A percentile compares a stretch with the other conserved stretches of the same genome.
These are phyloP conservation scores for Apiospora malaysiana DNA, from an alignment of 2,329 filamentous ascomycete species.

Conservation along the genomic window DNA sequence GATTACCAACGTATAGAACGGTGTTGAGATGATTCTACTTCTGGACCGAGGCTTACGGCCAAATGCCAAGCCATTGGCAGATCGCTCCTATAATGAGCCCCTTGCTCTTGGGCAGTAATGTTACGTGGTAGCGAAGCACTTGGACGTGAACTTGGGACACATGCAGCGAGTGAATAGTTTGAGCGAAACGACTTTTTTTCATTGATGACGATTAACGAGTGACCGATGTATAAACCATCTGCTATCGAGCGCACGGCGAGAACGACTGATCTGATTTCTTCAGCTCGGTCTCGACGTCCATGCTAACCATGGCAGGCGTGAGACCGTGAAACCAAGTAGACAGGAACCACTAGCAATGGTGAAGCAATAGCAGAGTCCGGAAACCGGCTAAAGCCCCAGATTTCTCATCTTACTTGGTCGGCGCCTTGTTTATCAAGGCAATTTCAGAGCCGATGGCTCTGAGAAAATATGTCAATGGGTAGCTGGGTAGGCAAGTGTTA, in stretches of 20 bases:
- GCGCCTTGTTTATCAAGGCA: neutral
- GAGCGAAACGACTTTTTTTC: neutral
- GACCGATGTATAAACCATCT: conserved; percentile 19
- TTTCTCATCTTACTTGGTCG: conserved; percentile 13
- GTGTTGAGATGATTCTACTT: neutral
- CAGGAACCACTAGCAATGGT: conserved; percentile 11
- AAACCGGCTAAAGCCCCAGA: neutral
- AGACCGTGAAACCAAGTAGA: conserved; percentile 7
- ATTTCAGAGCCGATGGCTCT: neutral
- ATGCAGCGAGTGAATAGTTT: neutral
- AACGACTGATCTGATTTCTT: conserved; percentile 15
- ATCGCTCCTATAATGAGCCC: neutral
- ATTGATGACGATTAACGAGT: conserved; percentile 17
- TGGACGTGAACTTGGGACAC: neutral
- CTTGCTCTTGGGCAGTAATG: neutral
- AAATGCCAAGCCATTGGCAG: neutral
- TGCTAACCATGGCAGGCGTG: conserved; percentile 5
- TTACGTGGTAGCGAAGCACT: neutral
- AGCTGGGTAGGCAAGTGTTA: neutral
- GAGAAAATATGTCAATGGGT: conserved; percentile 6
- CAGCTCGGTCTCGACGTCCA: conserved; percentile 9
- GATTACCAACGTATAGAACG: neutral
- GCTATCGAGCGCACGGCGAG: conserved; percentile 2
- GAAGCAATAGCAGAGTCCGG: neutral
- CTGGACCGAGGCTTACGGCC: neutral